phyloP scores from a whole-genome alignment of 192 early-diverging fungal genomes.

The Coemansia sp. region DNA sequence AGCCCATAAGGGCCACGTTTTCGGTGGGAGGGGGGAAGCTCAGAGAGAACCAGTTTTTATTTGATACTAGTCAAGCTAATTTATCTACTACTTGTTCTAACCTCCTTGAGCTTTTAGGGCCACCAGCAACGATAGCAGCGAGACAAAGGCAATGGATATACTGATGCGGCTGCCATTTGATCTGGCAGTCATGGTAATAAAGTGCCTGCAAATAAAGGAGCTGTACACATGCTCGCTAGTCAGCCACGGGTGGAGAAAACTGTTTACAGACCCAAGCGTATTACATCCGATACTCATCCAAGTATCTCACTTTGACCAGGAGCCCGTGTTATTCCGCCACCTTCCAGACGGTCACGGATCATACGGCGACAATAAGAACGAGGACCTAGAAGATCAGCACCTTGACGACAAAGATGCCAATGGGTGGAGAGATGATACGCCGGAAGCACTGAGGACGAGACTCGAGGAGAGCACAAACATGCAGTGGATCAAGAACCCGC shows the following conservation, averaged over 20 bases:
- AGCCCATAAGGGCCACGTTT: too few relatives aligned
- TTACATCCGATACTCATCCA: constrained; percentile 29
- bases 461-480: constrained; percentile 37
- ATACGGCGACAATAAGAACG: neutral
- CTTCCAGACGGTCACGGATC: constrained; percentile 26
- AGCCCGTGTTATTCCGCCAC: constrained; percentile 42
- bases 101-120: too few relatives aligned
- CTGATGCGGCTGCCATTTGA: constrained; percentile 46
- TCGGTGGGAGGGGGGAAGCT: too few relatives aligned
- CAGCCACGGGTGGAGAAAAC: constrained; percentile 22
- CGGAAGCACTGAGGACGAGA: constrained; percentile 1
- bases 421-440: constrained; percentile 7
- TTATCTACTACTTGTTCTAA: too few relatives aligned
- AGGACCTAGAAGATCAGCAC: neutral
- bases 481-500: constrained; percentile 42
- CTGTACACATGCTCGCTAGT: constrained; percentile 42
- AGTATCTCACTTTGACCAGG: constrained; percentile 50
- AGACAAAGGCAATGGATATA: constrained; percentile 16
- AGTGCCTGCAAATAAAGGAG: constrained; percentile 16
- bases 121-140: neutral
- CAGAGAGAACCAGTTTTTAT: too few relatives aligned
- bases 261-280: constrained; percentile 30
- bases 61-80: too few relatives aligned
- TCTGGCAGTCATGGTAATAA: constrained; percentile 32
- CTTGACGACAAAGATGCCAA: neutral